Conservation (phyloP, 2,329 filamentous ascomycete species). For the Colletotrichum chrysophilum region DNA sequence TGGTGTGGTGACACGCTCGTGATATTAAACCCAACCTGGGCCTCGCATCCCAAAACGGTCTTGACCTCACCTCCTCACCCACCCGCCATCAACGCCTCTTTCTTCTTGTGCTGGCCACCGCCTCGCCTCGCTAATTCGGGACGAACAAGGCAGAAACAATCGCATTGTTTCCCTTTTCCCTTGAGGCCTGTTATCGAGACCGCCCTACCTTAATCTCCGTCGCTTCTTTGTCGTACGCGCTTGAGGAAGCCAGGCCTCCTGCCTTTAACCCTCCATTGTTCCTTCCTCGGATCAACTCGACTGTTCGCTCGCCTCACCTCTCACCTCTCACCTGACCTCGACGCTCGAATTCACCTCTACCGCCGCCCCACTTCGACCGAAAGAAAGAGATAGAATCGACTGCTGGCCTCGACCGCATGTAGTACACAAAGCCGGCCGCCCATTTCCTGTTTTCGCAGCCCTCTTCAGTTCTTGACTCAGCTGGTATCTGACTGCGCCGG, state of each 20-base stretch:
- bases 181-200: slow-evolving; percentile 12
- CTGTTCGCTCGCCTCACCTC: not conserved
- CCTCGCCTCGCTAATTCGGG: slow-evolving; percentile 9
- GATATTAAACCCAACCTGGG: slow-evolving; percentile 17
- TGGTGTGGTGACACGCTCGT: not conserved
- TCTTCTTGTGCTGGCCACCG: not conserved
- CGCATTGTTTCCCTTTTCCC: slow-evolving; percentile 15
- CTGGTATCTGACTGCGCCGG: slow-evolving; percentile 19
- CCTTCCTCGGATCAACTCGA: not conserved
- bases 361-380: not conserved
- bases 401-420: not conserved
- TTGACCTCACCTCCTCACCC: slow-evolving; percentile 5
- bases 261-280: slow-evolving; percentile 6
- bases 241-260: slow-evolving; percentile 13
- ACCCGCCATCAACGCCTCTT: not conserved
- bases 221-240: not conserved
- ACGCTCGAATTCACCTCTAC: not conserved
- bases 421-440: not conserved
- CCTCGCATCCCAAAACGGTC: slow-evolving; percentile 5
- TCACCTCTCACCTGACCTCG: not conserved
- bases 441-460: not conserved
- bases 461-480: slow-evolving; percentile 22
- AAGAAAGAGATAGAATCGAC: not conserved
- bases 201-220: slow-evolving; percentile 2
- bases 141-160: slow-evolving; percentile 19